These are phyloP conservation scores for Jamesozyma jinghongensis DNA, from an alignment of 805 yeast genomes.

Conservation along the genomic window DNA sequence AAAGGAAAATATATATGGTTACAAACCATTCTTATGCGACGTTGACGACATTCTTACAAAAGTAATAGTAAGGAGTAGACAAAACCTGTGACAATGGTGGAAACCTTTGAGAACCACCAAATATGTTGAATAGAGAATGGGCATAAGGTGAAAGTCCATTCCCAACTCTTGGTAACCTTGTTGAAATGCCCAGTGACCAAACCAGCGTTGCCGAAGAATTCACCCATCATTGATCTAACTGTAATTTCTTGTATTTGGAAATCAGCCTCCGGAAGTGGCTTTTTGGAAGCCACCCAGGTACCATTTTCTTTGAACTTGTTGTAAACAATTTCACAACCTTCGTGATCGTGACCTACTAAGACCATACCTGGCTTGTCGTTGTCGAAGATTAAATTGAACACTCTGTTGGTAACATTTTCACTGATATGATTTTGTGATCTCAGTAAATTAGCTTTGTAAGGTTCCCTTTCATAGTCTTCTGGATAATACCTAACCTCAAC, in stretches of 20 bases:
- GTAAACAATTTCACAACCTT: conserved; percentile 75
- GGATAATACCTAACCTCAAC: conserved; percentile 60
- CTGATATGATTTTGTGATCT: conserved; percentile 83
- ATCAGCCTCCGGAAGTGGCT: conserved; percentile 7
- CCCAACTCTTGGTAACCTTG: conserved; percentile 39
- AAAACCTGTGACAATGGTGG: conserved; percentile 35
- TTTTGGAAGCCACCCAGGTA: conserved; percentile 39
- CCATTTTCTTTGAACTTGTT: conserved; percentile 34
- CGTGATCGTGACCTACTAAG: conserved; percentile 93
- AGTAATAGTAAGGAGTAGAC: conserved; percentile 28
- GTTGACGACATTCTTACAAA: conserved; percentile 1
- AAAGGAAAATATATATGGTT: not conserved
- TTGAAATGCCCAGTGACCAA: conserved; percentile 66
- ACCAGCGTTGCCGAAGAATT: conserved; percentile 83
- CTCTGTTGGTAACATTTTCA: conserved; percentile 52
- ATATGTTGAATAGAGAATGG: conserved; percentile 80
- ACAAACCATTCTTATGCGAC: not conserved
- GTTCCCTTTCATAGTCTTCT: conserved; percentile 45
- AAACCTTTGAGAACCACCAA: conserved; percentile 86
- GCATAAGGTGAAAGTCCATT: conserved; percentile 63
- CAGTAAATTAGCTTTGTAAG: conserved; percentile 59
- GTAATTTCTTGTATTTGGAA: conserved; percentile 61
- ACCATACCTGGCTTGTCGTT: conserved; percentile 65
- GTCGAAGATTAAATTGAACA: conserved; percentile 64
- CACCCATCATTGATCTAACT: conserved; percentile 94